These are phyloP conservation scores for Lolium rigidum DNA, from an alignment of 176 grass and related monocot species.

Conservation along the genomic window DNA sequence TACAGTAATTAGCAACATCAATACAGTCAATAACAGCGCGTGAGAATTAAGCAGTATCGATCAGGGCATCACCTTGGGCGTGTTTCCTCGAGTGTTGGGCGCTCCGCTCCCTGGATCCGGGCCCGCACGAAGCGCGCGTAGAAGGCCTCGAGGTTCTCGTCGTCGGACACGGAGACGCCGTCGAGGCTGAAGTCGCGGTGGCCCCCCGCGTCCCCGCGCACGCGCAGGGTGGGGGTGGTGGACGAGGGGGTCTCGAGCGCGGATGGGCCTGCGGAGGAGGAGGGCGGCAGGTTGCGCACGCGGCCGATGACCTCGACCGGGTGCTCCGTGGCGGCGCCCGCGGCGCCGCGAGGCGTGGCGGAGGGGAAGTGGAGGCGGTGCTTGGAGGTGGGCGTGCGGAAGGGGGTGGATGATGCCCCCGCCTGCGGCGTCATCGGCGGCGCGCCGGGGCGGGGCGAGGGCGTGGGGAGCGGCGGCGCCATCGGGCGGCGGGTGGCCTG, in stretches of 20 bases:
- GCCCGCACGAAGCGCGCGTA: constrained; percentile 80
- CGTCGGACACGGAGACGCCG: constrained; percentile 75
- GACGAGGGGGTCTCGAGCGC: constrained; percentile 56
- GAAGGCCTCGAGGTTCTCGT: constrained; percentile 73
- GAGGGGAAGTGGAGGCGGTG: constrained; percentile 79
- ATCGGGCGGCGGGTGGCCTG: neutral
- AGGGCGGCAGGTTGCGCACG: constrained; percentile 53
- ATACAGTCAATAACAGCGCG: neutral
- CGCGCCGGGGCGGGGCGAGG: constrained; percentile 37
- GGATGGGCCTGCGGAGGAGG: constrained; percentile 37
- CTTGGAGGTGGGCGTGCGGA: constrained; percentile 64
- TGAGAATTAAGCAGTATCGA: neutral
- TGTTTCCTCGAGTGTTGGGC: constrained; percentile 52
- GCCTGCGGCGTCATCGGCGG: constrained; percentile 36
- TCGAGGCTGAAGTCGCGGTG: constrained; percentile 95
- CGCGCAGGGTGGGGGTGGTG: constrained; percentile 65
- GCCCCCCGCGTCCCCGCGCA: constrained; percentile 64
- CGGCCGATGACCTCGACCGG: constrained; percentile 91
- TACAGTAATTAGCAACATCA: neutral
- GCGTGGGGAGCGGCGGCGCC: constrained; percentile 46
- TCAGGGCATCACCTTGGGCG: constrained; percentile 58
- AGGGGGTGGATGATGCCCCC: constrained; percentile 34
- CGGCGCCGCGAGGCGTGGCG: constrained; percentile 45
- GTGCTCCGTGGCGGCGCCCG: constrained; percentile 62
- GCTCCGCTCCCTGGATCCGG: constrained; percentile 55